These are phyloP conservation scores for Rosellinia necatrix DNA, from an alignment of 2,329 filamentous ascomycete genomes.

Conservation along the genomic window DNA sequence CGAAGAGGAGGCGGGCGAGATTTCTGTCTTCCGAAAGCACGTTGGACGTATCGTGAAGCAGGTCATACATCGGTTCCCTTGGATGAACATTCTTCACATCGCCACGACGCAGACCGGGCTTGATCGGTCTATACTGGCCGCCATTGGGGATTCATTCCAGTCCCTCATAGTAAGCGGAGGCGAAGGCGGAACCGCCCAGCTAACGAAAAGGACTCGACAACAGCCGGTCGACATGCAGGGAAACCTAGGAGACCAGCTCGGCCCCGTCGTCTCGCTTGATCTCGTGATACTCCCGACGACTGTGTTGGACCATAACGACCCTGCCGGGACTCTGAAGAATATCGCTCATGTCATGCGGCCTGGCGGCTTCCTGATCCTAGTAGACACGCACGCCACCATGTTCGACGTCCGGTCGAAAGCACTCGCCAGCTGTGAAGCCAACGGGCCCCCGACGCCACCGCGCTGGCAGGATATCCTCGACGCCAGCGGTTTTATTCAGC, in stretches of 20 bases:
- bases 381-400: constrained; percentile 24
- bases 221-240: constrained; percentile 32
- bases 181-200: constrained; percentile 1
- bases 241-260: constrained; percentile 20
- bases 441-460: constrained; percentile 34
- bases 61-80: constrained; percentile 46
- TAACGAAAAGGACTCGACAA: constrained; percentile 13
- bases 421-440: constrained; percentile 15
- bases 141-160: constrained; percentile 40
- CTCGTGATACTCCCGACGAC: constrained; percentile 45
- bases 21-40: constrained; percentile 41
- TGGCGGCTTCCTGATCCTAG: constrained; percentile 45
- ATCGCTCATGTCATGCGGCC: constrained; percentile 42
- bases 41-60: constrained; percentile 43
- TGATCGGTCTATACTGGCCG: constrained; percentile 39
- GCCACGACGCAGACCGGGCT: constrained; percentile 40
- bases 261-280: constrained; percentile 29
- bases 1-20: constrained; percentile 40
- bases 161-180: constrained; percentile 38
- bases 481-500: constrained; percentile 40
- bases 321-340: constrained; percentile 31
- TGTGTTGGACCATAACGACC: constrained; percentile 38
- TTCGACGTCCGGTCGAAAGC: constrained; percentile 18
- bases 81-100: constrained; percentile 47
- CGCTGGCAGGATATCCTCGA: constrained; percentile 44